Evolutionary conservation across 805 yeast species (phyloP), one percentile per base, ranked within the genome.

Genomic region (Helenozyma baotianmanensis): DNA sequence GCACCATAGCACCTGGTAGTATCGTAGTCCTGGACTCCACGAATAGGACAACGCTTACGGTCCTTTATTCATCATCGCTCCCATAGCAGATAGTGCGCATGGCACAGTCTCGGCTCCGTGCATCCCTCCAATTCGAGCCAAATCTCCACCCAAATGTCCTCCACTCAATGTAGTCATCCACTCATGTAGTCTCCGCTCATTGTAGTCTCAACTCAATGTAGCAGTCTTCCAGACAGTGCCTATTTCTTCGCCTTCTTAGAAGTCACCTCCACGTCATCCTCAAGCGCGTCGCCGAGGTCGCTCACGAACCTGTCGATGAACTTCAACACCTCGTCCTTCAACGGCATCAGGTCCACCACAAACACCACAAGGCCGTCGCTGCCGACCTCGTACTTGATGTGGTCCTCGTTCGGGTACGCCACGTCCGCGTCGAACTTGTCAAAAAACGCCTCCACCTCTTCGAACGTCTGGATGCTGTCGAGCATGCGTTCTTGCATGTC

Each of bases 311-410:
- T 59, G 38, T 70, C 75, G 18, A 75, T 62, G 50, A 70, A 74
- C 28, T 50, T 44, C 40, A 67, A 53, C 21, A 65, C 74, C 21
- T 48, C 49, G 13, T 53, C 53, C 38, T 58, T 62, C 43, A 75
- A 54, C 21, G 51, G 56, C 13, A 45, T 37, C 5, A 58, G 56
- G 38, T 70, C 74, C 21, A 72, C 78, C n/a, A 76, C 61, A 18
- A 76, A 64, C 35, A 76, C 74, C 35, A 76, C 75, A 34, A 76
- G 54, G 4, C 81, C 81, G 47, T 76, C 81, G 31, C 77, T 71
- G 4, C 80, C 80, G 2, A 74, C 79, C 40, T 76, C 80, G 44
- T 76, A 76, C 47, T 74, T 74, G 42, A 76, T 65, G 38, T 67
- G 64, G 4, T 68, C 72, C 39, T 74, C 76, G 42, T 76, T 75